phyloP scores from a whole-genome alignment of 768 basidiomycete species.

The Cyclocybe aegerita region DNA sequence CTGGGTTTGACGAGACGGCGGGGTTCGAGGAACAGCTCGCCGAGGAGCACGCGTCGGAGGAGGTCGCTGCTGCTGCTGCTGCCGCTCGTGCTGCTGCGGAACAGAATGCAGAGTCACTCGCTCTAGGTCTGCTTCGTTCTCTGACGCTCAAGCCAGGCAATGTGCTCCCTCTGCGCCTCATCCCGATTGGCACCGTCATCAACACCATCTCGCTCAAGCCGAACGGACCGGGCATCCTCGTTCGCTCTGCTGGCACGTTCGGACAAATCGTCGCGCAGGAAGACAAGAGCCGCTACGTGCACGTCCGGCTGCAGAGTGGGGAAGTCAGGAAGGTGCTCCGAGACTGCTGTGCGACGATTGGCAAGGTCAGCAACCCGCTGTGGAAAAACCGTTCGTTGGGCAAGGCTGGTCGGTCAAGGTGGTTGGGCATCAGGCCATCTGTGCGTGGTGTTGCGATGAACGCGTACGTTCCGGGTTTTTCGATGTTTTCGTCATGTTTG shows the following conservation, averaged over 20 bases:
- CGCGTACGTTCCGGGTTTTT: slow-evolving; percentile 53
- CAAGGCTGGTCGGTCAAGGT: slow-evolving; percentile 88
- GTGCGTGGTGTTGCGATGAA: slow-evolving; percentile 98
- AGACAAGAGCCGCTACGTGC: slow-evolving; percentile 67
- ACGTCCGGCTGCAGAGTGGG: slow-evolving; percentile 87
- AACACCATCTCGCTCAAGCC: slow-evolving; percentile 83
- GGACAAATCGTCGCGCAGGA: slow-evolving; percentile 82
- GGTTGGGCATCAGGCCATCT: slow-evolving; percentile 81
- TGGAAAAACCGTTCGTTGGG: slow-evolving; percentile 85
- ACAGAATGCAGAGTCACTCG: slow-evolving; percentile 53
- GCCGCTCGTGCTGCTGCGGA: slow-evolving; percentile 6
- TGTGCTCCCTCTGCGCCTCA: slow-evolving; percentile 86
- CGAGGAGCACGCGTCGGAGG: slow-evolving; percentile 12
- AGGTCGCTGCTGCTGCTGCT: slow-evolving; percentile 16
- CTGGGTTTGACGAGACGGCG: slow-evolving; percentile 38
- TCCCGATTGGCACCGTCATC: slow-evolving; percentile 89
- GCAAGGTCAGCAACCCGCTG: slow-evolving; percentile 86
- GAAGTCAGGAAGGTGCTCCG: slow-evolving; percentile 86
- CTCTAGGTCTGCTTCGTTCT: slow-evolving; percentile 81
- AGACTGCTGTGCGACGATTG: slow-evolving; percentile 85
- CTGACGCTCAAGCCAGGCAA: slow-evolving; percentile 88
- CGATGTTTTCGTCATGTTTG: not conserved
- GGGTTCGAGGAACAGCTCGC: slow-evolving; percentile 11
- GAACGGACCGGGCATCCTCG: slow-evolving; percentile 75
- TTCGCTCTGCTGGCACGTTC: slow-evolving; percentile 86